Conservation (phyloP, 2,329 filamentous ascomycete genomes). For the Nemania serpens region DNA sequence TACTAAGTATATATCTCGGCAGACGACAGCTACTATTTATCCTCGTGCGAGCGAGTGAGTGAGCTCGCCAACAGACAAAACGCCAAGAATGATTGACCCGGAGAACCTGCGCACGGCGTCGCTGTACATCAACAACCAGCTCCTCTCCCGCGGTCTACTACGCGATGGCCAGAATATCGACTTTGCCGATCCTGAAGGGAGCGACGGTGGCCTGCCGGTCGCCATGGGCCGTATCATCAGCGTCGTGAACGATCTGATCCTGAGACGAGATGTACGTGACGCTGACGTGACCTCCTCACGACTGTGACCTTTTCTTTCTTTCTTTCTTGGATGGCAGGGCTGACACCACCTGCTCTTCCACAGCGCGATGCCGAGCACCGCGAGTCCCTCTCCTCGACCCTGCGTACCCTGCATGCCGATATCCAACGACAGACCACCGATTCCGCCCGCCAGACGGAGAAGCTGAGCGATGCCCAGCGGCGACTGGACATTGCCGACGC, state of each 20-base stretch:
- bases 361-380: slow-evolving; percentile 89
- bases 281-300: too few species aligned
- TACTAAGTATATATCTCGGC: neutral
- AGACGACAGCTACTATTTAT: neutral
- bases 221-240: slow-evolving; percentile 89
- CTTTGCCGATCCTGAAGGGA: slow-evolving; percentile 74
- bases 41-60: too few species aligned
- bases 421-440: slow-evolving; percentile 74
- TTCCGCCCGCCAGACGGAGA: slow-evolving; percentile 62
- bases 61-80: too few species aligned
- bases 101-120: slow-evolving; percentile 70
- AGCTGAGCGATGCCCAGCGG: slow-evolving; percentile 58
- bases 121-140: slow-evolving; percentile 74
- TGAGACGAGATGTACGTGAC: slow-evolving; percentile 79
- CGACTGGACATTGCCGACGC: slow-evolving; percentile 66
- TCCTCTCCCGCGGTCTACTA: slow-evolving; percentile 67
- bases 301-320: neutral
- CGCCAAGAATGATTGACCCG: slow-evolving; percentile 50
- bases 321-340: neutral
- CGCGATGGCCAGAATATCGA: slow-evolving; percentile 76
- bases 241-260: slow-evolving; percentile 88
- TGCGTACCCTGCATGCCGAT: slow-evolving; percentile 77
- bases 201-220: slow-evolving; percentile 61
- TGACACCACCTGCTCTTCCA: neutral
- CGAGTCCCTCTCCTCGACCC: slow-evolving; percentile 78